Evolutionary conservation across 2,329 filamentous ascomycete genomes (phyloP), one percentile per base, ranked within the genome.

Genomic region (Rhexocercosporidium sp.): DNA sequence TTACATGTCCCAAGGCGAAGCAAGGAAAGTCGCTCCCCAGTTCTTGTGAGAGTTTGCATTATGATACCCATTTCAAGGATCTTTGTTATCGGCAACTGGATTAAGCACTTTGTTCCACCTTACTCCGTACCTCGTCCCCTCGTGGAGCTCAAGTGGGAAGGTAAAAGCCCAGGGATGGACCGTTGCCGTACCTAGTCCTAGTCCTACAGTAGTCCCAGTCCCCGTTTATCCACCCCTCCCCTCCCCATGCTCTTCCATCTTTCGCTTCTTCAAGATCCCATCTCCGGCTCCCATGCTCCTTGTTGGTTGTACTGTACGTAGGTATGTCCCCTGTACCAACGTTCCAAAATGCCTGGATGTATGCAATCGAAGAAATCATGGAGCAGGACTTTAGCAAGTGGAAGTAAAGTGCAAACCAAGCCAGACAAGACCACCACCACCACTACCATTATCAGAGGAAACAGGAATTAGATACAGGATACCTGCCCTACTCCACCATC

Each of bases 81-180:
- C 53, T 12, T 14, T 34, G 18, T 16, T 37, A 20, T 56, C 29
- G 29, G 53, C n/a, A 39, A 5, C n/a, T 37, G 12, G 14, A 29
- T 20, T 54, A 54, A 37, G 51, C 29, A 31, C 29, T n/a, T 20
- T 34, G 22, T 18, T 29, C 47, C 25, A 25, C 44, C 44, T 29
- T 12, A 53, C 14, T 16, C 14, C 18, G 22, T 11, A n/a, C 53
- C 27, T 34, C 31, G 12, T 37, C 9, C 29, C 53, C 53, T 56
- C 20, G 53, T 39, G 29, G 53, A 56, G 53, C 53, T 56, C 53
- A 56, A 56, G 53, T 56, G 53, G 53, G 53, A 56, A 56, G 53
- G 53, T 34, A 9, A 51, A 54, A 56, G 53, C 18, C 53, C 53
- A 37, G n/a, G 25, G 56, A 41, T 59, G 39, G 39, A 59, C 56